These are phyloP conservation scores for Asterionellopsis glacialis DNA, from an alignment of 108 stramenopile genomes.

Conservation along the genomic window DNA sequence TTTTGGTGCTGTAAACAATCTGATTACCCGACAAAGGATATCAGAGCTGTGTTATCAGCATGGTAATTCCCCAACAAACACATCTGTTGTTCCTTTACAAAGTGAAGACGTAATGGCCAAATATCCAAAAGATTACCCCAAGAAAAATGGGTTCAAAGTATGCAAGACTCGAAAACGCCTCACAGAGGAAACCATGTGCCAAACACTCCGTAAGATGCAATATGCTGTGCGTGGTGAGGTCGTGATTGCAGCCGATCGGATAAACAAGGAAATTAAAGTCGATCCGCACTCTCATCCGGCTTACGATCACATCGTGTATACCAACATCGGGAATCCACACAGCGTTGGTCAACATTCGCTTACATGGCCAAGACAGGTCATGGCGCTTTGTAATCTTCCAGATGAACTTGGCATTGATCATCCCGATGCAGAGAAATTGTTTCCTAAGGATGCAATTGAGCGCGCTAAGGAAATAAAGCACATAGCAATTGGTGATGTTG, in stretches of 20 bases:
- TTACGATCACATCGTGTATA: slow-evolving; percentile 88
- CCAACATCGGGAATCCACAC: slow-evolving; percentile 99
- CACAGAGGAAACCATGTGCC: slow-evolving; percentile 56
- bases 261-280: slow-evolving; percentile 43
- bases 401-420: slow-evolving; percentile 73
- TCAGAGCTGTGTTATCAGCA: no score
- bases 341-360: slow-evolving; percentile 90
- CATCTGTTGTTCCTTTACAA: no score
- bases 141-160: background rate
- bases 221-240: slow-evolving; percentile 85
- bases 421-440: slow-evolving; percentile 43
- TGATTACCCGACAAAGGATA: no score
- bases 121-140: no score
- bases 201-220: slow-evolving; percentile 68
- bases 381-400: slow-evolving; percentile 81
- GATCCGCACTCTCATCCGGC: background rate
- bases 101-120: no score
- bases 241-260: slow-evolving; percentile 78
- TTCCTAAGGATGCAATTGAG: slow-evolving; percentile 71
- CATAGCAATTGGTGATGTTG: slow-evolving; percentile 45
- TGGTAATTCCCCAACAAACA: no score
- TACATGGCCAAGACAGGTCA: slow-evolving; percentile 95
- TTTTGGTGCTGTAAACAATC: no score
- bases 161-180: slow-evolving; percentile 24
- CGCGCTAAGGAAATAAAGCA: slow-evolving; percentile 64